These are phyloP conservation scores for Zymoseptoria passerinii DNA, from an alignment of 2,329 filamentous ascomycete genomes.

Conservation along the genomic window DNA sequence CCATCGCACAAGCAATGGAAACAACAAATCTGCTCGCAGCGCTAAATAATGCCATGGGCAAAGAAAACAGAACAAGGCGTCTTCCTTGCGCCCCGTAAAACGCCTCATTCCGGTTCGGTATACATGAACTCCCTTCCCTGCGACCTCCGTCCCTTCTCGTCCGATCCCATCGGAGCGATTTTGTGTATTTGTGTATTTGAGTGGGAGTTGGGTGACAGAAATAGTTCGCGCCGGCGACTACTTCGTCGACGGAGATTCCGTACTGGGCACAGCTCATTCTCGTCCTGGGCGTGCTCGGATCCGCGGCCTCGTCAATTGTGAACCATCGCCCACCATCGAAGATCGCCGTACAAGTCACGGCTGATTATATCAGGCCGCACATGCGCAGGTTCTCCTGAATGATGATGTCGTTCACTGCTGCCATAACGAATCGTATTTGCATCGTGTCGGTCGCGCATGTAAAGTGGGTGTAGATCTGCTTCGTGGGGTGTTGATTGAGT, in stretches of 20 bases:
- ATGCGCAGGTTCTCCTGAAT: constrained; percentile 98
- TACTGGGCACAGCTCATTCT: neutral
- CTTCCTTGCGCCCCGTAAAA: neutral
- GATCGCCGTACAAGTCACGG: neutral
- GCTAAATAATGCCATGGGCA: neutral
- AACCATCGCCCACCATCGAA: neutral
- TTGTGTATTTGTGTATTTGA: neutral
- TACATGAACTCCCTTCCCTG: neutral
- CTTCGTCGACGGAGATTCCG: neutral
- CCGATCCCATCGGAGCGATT: neutral
- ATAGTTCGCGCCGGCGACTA: neutral
- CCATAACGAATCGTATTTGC: constrained; percentile 99
- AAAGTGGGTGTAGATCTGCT: constrained; percentile 99
- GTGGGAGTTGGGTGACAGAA: neutral
- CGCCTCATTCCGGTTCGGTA: neutral
- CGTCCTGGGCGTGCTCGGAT: neutral
- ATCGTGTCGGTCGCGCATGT: constrained; percentile 98
- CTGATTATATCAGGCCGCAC: constrained; percentile 79
- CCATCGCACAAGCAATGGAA: neutral
- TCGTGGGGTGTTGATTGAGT: constrained; percentile 97
- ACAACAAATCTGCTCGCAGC: neutral
- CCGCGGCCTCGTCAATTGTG: neutral
- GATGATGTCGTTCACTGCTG: constrained; percentile 99
- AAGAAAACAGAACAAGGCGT: neutral
- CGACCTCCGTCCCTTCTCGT: neutral